Evolutionary conservation across 2,329 filamentous ascomycete genomes (phyloP).

Genomic region (Fusarium anthophilum): DNA sequence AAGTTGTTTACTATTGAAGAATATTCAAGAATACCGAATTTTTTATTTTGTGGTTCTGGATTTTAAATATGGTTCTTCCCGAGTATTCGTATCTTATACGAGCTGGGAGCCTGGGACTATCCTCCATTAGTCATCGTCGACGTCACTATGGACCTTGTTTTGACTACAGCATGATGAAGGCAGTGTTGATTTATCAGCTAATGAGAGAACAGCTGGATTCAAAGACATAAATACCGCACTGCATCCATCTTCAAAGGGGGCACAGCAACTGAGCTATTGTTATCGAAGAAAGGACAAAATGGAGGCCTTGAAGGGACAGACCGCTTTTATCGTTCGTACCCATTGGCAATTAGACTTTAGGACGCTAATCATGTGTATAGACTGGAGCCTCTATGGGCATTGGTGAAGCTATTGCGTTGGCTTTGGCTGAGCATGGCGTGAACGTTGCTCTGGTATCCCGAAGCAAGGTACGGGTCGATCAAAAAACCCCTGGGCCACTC

Average conservation of each 20-base stretch:
- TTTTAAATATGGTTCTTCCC: not conserved
- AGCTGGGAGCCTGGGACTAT: not conserved
- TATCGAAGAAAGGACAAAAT: not conserved
- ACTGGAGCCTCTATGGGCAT: conserved; percentile 22
- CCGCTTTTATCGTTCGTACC: not conserved
- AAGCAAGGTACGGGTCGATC: not conserved
- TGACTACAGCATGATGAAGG: too few relatives aligned
- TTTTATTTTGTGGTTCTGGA: rapidly evolving
- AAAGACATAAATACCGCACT: not conserved
- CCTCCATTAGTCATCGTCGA: not conserved
- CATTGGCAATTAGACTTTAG: rapidly evolving
- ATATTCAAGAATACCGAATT: not conserved
- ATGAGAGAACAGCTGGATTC: rapidly evolving
- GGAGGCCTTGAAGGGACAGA: not conserved
- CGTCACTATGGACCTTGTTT: not conserved
- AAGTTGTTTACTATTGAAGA: rapidly evolving
- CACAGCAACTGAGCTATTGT: rapidly evolving
- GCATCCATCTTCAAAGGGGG: too few relatives aligned
- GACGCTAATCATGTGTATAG: rapidly evolving
- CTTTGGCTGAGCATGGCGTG: not conserved
- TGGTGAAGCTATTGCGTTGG: not conserved
- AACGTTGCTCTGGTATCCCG: not conserved
- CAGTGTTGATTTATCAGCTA: not conserved
- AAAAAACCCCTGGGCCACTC: rapidly evolving
- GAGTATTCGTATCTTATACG: not conserved